Base-by-base conservation (phyloP, 495 filamentous ascomycete species). In the Filosporella fistucella region DNA sequence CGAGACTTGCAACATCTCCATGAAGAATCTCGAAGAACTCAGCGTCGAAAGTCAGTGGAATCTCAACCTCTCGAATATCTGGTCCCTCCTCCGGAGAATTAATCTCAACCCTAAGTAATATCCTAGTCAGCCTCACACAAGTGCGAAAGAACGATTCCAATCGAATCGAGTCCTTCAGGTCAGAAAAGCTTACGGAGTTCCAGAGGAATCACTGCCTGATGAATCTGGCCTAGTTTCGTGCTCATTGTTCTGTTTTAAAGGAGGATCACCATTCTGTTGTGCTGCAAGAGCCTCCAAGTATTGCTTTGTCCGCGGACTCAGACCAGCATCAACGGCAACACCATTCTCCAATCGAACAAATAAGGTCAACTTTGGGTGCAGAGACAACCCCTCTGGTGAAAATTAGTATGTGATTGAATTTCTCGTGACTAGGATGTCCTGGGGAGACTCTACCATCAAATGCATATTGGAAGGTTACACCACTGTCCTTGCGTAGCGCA, bases 1-100 rank as follows among this genome's bases (percentile, higher is more conserved):
- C 82, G 18, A 89, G 65, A 30, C 70, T 71, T 14, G 68, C 67
- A 18, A 90, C 69, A 44, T 87, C 80, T 25, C 65, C 67, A 46
- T 80, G 71, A 18, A 90, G 70, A 8, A 78, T 72, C 30, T 70
- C 63, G 60, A 89, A 89, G 62, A 90, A 90, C 45, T 83, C 75
- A 17, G 68, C 64, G 52, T 88, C 85, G 12, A 80, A 79, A 16
- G 69, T 70, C 14, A 90, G 62, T 9, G 85, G 84, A 13, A 90
- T 69, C 55, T 85, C 77, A 22, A 89, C 24, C 29, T 38, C n/a
- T n/a, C n/a, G n/a, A n/a, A n/a, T n/a, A n/a, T n/a, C n/a, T n/a
- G n/a, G n/a, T n/a, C n/a, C n/a, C n/a, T n/a, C n/a, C n/a, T n/a
- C n/a, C n/a, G n/a, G n/a, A n/a, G n/a, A n/a, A n/a, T n/a, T n/a